These are phyloP conservation scores for Pseudognaphalium luteoalbum DNA, from an alignment of 129 eudicot genomes.

Conservation along the genomic window DNA sequence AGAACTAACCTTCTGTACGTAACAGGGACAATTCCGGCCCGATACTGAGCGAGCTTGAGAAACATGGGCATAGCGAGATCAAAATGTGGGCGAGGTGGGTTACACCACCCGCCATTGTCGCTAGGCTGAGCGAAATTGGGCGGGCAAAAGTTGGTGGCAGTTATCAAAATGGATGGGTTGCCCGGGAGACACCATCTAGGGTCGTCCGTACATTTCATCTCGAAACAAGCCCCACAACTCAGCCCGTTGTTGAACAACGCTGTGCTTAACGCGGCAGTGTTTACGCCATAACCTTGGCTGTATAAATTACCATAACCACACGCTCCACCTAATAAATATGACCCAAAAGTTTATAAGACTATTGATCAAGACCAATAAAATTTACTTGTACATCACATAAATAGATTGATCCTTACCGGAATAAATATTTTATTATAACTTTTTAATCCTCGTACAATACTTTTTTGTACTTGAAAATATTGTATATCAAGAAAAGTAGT, in stretches of 20 bases:
- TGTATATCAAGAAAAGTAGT: background rate
- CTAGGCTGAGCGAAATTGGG: conserved; percentile 57
- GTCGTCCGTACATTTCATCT: conserved; percentile 52
- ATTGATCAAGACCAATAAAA: background rate
- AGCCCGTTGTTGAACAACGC: conserved; percentile 59
- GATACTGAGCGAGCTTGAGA: conserved; percentile 53
- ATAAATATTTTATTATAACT: background rate
- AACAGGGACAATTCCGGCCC: conserved; percentile 66
- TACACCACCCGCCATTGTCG: conserved; percentile 70
- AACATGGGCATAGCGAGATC: conserved; percentile 75
- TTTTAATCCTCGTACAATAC: background rate
- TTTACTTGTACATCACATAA: background rate
- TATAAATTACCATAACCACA: conserved; percentile 66
- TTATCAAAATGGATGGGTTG: conserved; percentile 57
- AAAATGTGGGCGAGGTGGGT: conserved; percentile 66
- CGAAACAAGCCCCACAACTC: conserved; percentile 64
- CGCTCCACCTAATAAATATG: conserved; percentile 48
- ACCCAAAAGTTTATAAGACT: background rate
- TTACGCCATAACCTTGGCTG: conserved; percentile 70
- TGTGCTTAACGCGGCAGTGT: conserved; percentile 68
- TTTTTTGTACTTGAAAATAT: background rate
- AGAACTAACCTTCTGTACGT: conserved; percentile 54
- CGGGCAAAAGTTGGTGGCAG: conserved; percentile 69
- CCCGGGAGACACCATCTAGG: conserved; percentile 66
- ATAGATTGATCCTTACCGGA: background rate